phyloP scores from a whole-genome alignment of 2,329 filamentous ascomycete species.

The Alternaria arborescens region DNA sequence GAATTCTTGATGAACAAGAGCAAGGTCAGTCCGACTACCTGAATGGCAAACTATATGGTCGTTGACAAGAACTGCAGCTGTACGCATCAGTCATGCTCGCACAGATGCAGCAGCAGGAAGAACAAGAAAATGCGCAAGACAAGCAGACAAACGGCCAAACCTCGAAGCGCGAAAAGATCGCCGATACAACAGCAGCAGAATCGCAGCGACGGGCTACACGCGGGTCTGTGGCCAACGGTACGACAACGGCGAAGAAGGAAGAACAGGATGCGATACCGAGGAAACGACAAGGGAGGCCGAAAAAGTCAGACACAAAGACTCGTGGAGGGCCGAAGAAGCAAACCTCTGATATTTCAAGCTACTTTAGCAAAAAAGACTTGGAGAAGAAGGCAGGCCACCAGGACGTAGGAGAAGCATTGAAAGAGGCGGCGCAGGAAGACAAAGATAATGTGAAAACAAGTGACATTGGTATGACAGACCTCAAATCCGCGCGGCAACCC shows the following conservation, averaged over 20 bases:
- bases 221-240: conserved; percentile 34
- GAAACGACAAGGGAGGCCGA: conserved; percentile 50
- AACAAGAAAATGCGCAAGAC: conserved; percentile 57
- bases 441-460: conserved; percentile 66
- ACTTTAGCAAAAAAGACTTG: conserved; percentile 68
- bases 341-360: conserved; percentile 63
- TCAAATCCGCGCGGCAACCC: conserved; percentile 86
- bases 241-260: conserved; percentile 24
- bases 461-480: conserved; percentile 70
- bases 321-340: conserved; percentile 52
- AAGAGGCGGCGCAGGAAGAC: conserved; percentile 65
- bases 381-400: conserved; percentile 62
- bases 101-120: conserved; percentile 62
- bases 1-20: conserved; percentile 63
- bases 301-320: conserved; percentile 45
- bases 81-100: conserved; percentile 62
- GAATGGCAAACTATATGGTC: not conserved
- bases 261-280: conserved; percentile 27
- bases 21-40: conserved; percentile 45
- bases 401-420: conserved; percentile 65
- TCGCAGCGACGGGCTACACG: conserved; percentile 59
- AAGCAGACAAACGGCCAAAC: conserved; percentile 56
- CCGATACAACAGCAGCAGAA: conserved; percentile 56
- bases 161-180: conserved; percentile 57
- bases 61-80: conserved; percentile 40